These are phyloP conservation scores for Jackrogersella minutella DNA, from an alignment of 495 filamentous ascomycete genomes.

Conservation along the genomic window DNA sequence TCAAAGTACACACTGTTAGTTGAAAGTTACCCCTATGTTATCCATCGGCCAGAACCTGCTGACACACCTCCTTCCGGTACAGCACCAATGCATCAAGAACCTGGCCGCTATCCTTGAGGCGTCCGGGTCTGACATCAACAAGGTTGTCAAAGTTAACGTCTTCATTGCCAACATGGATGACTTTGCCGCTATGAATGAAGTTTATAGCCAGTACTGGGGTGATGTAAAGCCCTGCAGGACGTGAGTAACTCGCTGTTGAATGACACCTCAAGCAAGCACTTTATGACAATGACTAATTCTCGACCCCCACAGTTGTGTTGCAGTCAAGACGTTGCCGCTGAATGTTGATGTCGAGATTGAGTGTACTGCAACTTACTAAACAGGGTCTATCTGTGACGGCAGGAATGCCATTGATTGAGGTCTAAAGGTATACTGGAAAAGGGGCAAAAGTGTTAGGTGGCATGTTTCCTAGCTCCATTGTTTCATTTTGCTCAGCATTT, in stretches of 20 bases:
- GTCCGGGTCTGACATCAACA: slow-evolving; percentile 66
- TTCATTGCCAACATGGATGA: slow-evolving; percentile 75
- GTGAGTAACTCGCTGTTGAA: slow-evolving; percentile 15
- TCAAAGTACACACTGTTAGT: slow-evolving; percentile 59
- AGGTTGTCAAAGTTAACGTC: slow-evolving; percentile 75
- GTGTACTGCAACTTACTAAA: slow-evolving; percentile 56
- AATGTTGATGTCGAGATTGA: slow-evolving; percentile 82
- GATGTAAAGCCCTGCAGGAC: slow-evolving; percentile 69
- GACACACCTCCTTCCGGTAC: slow-evolving; percentile 43
- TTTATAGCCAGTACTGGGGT: slow-evolving; percentile 77
- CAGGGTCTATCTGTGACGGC: slow-evolving; percentile 22
- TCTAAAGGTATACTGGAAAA: neutral
- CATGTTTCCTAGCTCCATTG: neutral
- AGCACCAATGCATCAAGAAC: slow-evolving; percentile 64
- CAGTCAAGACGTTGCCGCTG: slow-evolving; percentile 77
- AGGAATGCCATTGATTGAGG: neutral
- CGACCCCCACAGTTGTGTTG: slow-evolving; percentile 69
- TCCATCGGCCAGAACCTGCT: slow-evolving; percentile 44
- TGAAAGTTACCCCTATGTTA: too few relatives aligned
- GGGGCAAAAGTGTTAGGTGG: neutral
- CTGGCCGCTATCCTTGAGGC: slow-evolving; percentile 70
- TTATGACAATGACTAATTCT: slow-evolving; percentile 50
- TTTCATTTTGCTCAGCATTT: neutral
- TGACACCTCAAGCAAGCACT: neutral
- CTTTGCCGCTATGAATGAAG: slow-evolving; percentile 76